These are phyloP conservation scores for Nothophoma quercina DNA, from an alignment of 2,329 filamentous ascomycete species.

Conservation along the genomic window DNA sequence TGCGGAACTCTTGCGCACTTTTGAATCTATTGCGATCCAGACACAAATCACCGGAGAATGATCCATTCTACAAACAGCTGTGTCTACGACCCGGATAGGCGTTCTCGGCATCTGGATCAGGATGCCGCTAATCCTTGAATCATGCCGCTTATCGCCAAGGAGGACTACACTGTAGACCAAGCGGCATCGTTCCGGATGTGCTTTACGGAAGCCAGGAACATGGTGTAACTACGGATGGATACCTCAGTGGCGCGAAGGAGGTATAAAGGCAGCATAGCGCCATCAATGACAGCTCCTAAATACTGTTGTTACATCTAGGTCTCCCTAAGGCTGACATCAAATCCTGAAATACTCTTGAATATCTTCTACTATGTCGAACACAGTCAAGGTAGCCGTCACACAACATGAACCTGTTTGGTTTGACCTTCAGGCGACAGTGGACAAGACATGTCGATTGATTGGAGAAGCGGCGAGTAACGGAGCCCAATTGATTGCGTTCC, in stretches of 20 bases:
- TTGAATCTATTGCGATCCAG: background rate
- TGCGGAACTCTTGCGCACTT: constrained; percentile 5
- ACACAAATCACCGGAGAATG: background rate
- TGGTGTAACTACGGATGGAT: background rate
- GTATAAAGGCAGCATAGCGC: background rate
- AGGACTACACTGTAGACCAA: background rate
- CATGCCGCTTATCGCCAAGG: constrained; percentile 1
- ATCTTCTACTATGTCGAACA: constrained; percentile 2
- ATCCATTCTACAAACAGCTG: background rate
- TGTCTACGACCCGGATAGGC: background rate
- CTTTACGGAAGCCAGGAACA: background rate
- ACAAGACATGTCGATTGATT: constrained; percentile 66
- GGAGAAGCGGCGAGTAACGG: constrained; percentile 61
- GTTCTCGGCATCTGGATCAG: background rate
- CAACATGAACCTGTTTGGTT: constrained; percentile 69
- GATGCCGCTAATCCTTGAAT: background rate
- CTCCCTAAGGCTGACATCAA: no score
- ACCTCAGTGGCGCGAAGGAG: background rate
- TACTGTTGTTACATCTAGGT: no score
- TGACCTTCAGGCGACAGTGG: constrained; percentile 62
- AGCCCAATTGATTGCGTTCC: constrained; percentile 62
- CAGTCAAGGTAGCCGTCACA: constrained; percentile 56
- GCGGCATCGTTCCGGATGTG: constrained; percentile 1
- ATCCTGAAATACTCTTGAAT: background rate
- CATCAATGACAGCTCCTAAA: background rate